Conservation (phyloP, 2,329 filamentous ascomycete genomes). For the Penicillium italicum region DNA sequence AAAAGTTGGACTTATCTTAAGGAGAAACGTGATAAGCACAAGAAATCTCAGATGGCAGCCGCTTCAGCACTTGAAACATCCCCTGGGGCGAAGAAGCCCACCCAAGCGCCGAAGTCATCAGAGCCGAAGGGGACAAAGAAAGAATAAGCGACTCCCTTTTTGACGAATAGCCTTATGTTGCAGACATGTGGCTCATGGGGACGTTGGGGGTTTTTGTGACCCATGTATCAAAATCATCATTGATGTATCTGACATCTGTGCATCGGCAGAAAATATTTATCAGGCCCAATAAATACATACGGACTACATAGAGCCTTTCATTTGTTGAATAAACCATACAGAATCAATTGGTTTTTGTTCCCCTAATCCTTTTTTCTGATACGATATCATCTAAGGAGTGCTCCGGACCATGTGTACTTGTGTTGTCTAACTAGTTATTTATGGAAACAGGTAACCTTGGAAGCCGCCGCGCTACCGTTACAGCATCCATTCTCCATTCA, state of each 20-base stretch:
- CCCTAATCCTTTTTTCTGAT: neutral
- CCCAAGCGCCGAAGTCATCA: neutral
- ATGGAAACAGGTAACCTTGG: no score
- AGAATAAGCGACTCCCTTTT: neutral
- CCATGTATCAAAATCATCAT: constrained; percentile 12
- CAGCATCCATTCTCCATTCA: no score
- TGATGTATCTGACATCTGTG: constrained; percentile 9
- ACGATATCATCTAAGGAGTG: no score
- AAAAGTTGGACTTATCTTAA: constrained; percentile 71
- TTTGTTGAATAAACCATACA: constrained; percentile 3
- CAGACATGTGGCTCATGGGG: constrained; percentile 14
- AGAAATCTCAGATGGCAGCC: constrained; percentile 33
- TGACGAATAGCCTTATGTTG: neutral
- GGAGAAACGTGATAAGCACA: constrained; percentile 73
- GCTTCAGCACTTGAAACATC: constrained; percentile 15
- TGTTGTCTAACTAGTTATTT: no score
- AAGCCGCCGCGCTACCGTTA: no score
- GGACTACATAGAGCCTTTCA: constrained; percentile 1
- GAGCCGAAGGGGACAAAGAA: constrained; percentile 16
- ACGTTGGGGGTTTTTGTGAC: constrained; percentile 17
- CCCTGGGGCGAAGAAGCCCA: neutral
- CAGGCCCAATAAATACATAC: constrained; percentile 3
- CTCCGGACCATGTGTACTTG: no score
- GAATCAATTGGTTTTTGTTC: neutral
- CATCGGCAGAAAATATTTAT: constrained; percentile 4